Evolutionary conservation across 306 rosid species (phyloP).

Genomic region (Lathyrus aphaca): DNA sequence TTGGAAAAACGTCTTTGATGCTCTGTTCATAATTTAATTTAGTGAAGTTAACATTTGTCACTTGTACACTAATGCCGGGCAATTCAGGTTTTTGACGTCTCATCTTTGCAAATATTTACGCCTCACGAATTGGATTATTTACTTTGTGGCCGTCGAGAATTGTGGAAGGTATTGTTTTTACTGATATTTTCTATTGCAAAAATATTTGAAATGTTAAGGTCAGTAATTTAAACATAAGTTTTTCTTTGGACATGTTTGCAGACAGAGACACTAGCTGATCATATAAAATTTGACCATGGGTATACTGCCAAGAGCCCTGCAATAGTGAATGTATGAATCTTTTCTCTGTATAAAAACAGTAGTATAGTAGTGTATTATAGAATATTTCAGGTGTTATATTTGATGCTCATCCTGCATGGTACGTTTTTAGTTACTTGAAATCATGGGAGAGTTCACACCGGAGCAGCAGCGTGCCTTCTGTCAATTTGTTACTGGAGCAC

Average conservation of each 20-base stretch:
- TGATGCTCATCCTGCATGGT: slow-evolving; percentile 19
- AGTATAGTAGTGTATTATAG: slow-evolving; percentile 25
- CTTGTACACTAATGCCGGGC: slow-evolving; percentile 20
- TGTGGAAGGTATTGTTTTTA: slow-evolving; percentile 80
- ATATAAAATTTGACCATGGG: slow-evolving; percentile 97
- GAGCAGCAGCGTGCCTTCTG: slow-evolving; percentile 96
- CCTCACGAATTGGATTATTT: slow-evolving; percentile 90
- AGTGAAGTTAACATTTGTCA: slow-evolving; percentile 30
- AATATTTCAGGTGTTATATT: slow-evolving; percentile 25
- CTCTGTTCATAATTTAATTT: slow-evolving; percentile 9
- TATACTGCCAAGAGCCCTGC: slow-evolving; percentile 98
- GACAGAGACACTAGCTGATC: slow-evolving; percentile 92
- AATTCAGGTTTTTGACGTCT: slow-evolving; percentile 85
- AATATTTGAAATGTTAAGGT: slow-evolving; percentile 18
- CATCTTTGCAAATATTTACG: slow-evolving; percentile 79
- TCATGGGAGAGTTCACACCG: slow-evolving; percentile 56
- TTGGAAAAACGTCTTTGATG: slow-evolving; percentile 10
- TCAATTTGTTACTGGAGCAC: slow-evolving; percentile 98
- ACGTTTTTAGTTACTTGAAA: slow-evolving; percentile 42
- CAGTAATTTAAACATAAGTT: background rate
- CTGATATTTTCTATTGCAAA: background rate
- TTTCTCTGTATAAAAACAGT: background rate
- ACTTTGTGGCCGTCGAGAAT: slow-evolving; percentile 94
- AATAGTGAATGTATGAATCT: slow-evolving; percentile 70
- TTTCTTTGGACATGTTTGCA: slow-evolving; percentile 41